Percentiles rank a stretch among this genome's conserved stretches.
These are phyloP conservation scores for Spergularia marina DNA, from an alignment of 148 eudicot genomes.

Conservation along the genomic window DNA sequence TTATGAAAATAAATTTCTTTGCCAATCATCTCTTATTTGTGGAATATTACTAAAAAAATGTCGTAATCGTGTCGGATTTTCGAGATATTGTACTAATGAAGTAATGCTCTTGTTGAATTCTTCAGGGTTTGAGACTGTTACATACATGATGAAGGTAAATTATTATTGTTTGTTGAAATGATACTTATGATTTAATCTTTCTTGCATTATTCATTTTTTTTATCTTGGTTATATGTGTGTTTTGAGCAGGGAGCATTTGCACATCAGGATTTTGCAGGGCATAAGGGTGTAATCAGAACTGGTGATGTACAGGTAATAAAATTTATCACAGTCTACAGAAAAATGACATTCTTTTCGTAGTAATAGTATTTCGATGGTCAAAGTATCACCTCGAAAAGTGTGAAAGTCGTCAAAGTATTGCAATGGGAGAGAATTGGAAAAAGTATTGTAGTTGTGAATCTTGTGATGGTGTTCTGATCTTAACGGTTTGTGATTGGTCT, in stretches of 20 bases:
- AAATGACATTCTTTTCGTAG: no score
- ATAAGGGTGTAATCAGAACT: conserved; percentile 65
- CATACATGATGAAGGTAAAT: conserved; percentile 84
- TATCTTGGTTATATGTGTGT: not conserved
- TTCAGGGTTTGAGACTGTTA: conserved; percentile 94
- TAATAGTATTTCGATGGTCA: no score
- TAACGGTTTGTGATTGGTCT: not conserved
- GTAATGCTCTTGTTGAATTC: not conserved
- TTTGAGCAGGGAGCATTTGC: conserved; percentile 70
- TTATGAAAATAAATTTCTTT: not conserved
- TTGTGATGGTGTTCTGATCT: not conserved
- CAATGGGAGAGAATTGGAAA: no score
- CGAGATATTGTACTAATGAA: not conserved
- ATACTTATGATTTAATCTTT: not conserved
- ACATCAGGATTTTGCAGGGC: conserved; percentile 94
- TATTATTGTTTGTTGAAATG: not conserved
- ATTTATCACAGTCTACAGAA: not conserved
- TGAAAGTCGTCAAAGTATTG: no score
- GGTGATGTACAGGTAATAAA: conserved; percentile 84
- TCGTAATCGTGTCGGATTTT: not conserved
- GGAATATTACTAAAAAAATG: not conserved
- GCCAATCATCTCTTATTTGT: not conserved
- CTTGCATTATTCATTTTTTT: not conserved
- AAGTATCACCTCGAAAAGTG: no score
- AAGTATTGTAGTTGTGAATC: not conserved